These are phyloP conservation scores for Vaccinium macrocarpon DNA, from an alignment of 148 eudicot species.

Conservation along the genomic window DNA sequence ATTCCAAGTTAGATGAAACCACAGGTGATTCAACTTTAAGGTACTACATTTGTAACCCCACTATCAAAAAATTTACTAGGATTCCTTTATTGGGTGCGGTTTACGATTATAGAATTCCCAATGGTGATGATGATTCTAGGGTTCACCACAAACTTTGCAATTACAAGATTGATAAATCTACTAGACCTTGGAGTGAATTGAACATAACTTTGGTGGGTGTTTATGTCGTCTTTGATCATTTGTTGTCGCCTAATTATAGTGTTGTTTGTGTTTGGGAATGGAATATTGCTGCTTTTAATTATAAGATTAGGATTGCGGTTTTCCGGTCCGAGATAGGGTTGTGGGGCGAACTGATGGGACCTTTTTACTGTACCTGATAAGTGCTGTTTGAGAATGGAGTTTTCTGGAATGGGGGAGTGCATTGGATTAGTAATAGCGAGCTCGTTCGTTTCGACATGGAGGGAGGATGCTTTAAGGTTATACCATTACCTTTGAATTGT, in stretches of 20 bases:
- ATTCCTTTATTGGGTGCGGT: slow-evolving; percentile 14
- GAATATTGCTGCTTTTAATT: background rate
- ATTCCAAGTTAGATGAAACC: slow-evolving; percentile 13
- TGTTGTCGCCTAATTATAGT: slow-evolving; percentile 11
- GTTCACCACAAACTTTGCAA: slow-evolving; percentile 12
- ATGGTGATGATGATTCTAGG: background rate
- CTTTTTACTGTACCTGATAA: slow-evolving; percentile 8
- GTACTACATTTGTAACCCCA: slow-evolving; percentile 20
- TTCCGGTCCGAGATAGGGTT: slow-evolving; percentile 8
- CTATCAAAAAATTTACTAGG: slow-evolving; percentile 11
- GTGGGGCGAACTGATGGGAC: slow-evolving; percentile 21
- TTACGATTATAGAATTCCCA: background rate
- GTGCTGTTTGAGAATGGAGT: slow-evolving; percentile 3
- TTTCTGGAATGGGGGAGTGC: slow-evolving; percentile 17
- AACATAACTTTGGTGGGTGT: slow-evolving; percentile 9
- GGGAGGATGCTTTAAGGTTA: background rate
- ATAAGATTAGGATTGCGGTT: background rate
- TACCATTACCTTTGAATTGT: background rate
- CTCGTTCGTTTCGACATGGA: background rate
- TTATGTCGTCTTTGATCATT: slow-evolving; percentile 14
- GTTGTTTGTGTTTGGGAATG: slow-evolving; percentile 20
- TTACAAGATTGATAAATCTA: background rate
- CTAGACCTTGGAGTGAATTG: slow-evolving; percentile 4
- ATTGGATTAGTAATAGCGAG: slow-evolving; percentile 13
- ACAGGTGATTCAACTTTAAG: background rate